Percentiles rank a stretch among this genome's conserved stretches.
These are phyloP conservation scores for Candida glucosophila DNA, from an alignment of 1,139 yeast species.

Conservation along the genomic window DNA sequence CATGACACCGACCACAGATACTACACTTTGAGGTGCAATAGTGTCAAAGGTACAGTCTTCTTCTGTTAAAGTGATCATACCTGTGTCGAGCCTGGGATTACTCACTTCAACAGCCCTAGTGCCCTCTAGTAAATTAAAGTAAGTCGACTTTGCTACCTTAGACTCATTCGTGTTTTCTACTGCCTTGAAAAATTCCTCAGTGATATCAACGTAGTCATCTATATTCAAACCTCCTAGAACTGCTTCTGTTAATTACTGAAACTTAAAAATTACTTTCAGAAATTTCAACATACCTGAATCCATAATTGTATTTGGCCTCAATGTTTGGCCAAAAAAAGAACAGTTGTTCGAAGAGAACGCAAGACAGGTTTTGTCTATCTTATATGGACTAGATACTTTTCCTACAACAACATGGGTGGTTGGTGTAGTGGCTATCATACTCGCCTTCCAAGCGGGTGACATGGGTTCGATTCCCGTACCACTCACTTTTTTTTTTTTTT, in stretches of 20 bases:
- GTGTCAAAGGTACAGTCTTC: slow-evolving; percentile 36
- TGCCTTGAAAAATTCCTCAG: slow-evolving; percentile 26
- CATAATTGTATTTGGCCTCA: too few relatives aligned
- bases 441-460: slow-evolving; percentile 74
- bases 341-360: slow-evolving; percentile 63
- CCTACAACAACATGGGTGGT: slow-evolving; percentile 25
- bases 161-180: slow-evolving; percentile 21
- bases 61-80: slow-evolving; percentile 33
- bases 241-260: background rate
- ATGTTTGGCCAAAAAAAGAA: slow-evolving; percentile 69
- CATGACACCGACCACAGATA: slow-evolving; percentile 36
- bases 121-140: slow-evolving; percentile 59
- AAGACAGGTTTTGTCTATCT: slow-evolving; percentile 67
- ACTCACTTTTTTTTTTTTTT: slow-evolving; percentile 34
- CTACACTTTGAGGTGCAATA: slow-evolving; percentile 19
- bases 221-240: slow-evolving; percentile 3
- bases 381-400: too few relatives aligned
- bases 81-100: slow-evolving; percentile 58
- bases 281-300: too few relatives aligned
- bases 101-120: slow-evolving; percentile 65
- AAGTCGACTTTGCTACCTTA: slow-evolving; percentile 43
- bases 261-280: too few relatives aligned
- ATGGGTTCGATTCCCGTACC: slow-evolving; percentile 76
- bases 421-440: slow-evolving; percentile 44
- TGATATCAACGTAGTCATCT: slow-evolving; percentile 33